phyloP scores from a whole-genome alignment of 164 flowering plant species.

The Paratinospora sagittata region DNA sequence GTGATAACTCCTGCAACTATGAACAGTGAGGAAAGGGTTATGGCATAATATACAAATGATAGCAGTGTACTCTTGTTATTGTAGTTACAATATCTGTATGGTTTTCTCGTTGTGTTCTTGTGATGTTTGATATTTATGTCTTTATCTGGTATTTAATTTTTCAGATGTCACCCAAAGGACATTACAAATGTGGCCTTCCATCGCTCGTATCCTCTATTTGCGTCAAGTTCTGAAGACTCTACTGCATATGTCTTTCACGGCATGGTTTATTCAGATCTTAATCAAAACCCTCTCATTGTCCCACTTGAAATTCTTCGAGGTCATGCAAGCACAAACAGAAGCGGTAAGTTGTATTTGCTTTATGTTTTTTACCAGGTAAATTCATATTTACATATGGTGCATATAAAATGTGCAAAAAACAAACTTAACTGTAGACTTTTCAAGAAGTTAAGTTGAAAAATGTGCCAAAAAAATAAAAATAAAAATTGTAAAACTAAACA shows the following conservation, averaged over 20 bases:
- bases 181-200: conserved; percentile 82
- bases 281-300: conserved; percentile 86
- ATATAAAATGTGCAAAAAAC: no score
- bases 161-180: conserved; percentile 82
- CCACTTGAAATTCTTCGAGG: conserved; percentile 88
- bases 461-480: no score
- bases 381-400: not conserved
- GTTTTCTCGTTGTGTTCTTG: not conserved
- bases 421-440: no score
- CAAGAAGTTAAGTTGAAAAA: no score
- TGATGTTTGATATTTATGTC: conserved; percentile 9
- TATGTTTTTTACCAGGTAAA: not conserved
- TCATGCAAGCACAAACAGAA: conserved; percentile 59
- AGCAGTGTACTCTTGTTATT: not conserved
- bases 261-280: conserved; percentile 89
- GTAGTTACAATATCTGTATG: no score
- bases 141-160: conserved; percentile 11
- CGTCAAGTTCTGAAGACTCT: conserved; percentile 80
- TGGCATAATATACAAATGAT: not conserved
- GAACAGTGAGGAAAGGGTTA: not conserved
- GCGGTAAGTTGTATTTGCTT: conserved; percentile 48
- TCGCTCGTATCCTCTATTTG: conserved; percentile 88
- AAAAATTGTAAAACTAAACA: no score
- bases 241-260: conserved; percentile 94
- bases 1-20: no score